Evolutionary conservation across 2,329 filamentous ascomycete genomes (phyloP).

Genomic region (Zopfia rhizophila): DNA sequence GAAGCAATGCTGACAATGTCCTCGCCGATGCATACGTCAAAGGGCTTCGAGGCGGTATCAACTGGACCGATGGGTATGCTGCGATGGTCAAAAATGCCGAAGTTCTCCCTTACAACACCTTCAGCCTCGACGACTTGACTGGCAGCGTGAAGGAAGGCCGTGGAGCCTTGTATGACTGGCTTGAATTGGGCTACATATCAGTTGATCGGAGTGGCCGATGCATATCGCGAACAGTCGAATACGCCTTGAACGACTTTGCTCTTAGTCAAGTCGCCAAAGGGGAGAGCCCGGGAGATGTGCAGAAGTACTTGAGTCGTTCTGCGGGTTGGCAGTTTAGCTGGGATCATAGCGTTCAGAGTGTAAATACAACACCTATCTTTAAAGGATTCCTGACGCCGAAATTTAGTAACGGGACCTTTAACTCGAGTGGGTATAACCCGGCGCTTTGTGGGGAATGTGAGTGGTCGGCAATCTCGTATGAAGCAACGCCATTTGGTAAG

Average conservation of each 20-base stretch:
- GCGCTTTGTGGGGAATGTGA: conserved; percentile 41
- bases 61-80: conserved; percentile 45
- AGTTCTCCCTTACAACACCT: conserved; percentile 28
- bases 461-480: conserved; percentile 42
- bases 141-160: conserved; percentile 41
- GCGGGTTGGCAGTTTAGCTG: conserved; percentile 37
- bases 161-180: conserved; percentile 44
- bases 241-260: conserved; percentile 53
- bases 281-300: conserved; percentile 47
- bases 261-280: conserved; percentile 49
- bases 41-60: conserved; percentile 36
- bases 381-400: conserved; percentile 21
- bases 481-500: conserved; percentile 36
- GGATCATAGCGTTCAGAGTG: conserved; percentile 36
- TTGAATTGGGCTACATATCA: conserved; percentile 39
- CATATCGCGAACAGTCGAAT: conserved; percentile 52
- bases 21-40: conserved; percentile 49
- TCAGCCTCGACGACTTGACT: conserved; percentile 35
- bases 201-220: conserved; percentile 40
- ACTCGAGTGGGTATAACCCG: conserved; percentile 47
- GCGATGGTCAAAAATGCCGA: conserved; percentile 49
- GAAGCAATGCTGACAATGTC: conserved; percentile 48
- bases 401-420: conserved; percentile 15
- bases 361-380: conserved; percentile 25
- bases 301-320: conserved; percentile 51